Evolutionary conservation across 352 stramenopile genomes (phyloP).

Genomic region (Globisporangium echinulatum): DNA sequence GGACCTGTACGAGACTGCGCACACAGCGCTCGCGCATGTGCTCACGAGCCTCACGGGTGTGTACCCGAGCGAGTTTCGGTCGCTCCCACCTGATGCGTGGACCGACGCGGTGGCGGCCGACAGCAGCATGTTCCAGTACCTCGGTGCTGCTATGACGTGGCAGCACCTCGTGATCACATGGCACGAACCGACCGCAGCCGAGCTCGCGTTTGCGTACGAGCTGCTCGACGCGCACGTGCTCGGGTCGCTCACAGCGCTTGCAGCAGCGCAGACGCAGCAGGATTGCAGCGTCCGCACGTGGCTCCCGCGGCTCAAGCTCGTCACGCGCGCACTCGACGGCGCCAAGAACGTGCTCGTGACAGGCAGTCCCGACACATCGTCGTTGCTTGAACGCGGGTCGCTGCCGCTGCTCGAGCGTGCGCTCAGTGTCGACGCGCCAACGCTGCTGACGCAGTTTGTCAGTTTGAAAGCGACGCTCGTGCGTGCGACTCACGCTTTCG

Average conservation of each 20-base stretch:
- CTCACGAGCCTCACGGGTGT: slow-evolving; percentile 37
- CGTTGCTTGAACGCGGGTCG: slow-evolving; percentile 18
- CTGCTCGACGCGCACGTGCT: slow-evolving; percentile 49
- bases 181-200: slow-evolving; percentile 51
- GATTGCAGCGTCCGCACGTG: slow-evolving; percentile 41
- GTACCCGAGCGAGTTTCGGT: slow-evolving; percentile 60
- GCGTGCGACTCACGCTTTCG: slow-evolving; percentile 27
- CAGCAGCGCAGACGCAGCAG: slow-evolving; percentile 15
- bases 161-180: slow-evolving; percentile 41
- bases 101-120: slow-evolving; percentile 24
- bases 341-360: slow-evolving; percentile 43
- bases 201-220: slow-evolving; percentile 48
- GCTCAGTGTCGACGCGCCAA: slow-evolving; percentile 18
- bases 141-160: slow-evolving; percentile 47
- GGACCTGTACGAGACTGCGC: slow-evolving; percentile 47
- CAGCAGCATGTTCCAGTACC: slow-evolving; percentile 53
- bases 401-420: slow-evolving; percentile 29
- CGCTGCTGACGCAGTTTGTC: slow-evolving; percentile 28
- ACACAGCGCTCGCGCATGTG: slow-evolving; percentile 33
- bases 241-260: slow-evolving; percentile 20
- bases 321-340: slow-evolving; percentile 37
- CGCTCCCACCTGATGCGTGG: slow-evolving; percentile 43
- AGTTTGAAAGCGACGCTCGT: slow-evolving; percentile 38
- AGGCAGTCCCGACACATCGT: slow-evolving; percentile 8
- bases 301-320: slow-evolving; percentile 36